Evolutionary conservation across 1,284 basidiomycete genomes (phyloP).

Genomic region (Leccinum ponderosum): DNA sequence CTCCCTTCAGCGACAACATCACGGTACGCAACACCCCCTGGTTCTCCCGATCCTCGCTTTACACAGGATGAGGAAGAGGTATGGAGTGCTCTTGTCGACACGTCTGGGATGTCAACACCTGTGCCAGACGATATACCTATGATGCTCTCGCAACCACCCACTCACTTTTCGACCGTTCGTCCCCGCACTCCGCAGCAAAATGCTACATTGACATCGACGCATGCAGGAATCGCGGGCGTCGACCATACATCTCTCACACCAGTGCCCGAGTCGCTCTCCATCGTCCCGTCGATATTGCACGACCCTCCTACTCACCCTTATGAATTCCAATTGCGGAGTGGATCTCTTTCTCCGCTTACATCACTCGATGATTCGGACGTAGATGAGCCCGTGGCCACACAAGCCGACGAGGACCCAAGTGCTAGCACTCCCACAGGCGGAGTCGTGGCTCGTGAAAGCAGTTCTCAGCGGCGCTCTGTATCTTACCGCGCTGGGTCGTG

Average conservation of each 20-base stretch:
- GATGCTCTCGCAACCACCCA: not conserved
- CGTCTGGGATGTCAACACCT: constrained; percentile 18
- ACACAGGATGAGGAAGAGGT: constrained; percentile 26
- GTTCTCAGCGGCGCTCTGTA: too few relatives aligned
- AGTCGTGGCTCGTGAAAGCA: too few relatives aligned
- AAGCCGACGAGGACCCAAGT: too few relatives aligned
- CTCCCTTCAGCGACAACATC: not conserved
- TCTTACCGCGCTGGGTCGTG: too few relatives aligned
- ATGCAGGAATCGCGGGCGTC: not conserved
- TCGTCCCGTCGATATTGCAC: constrained; percentile 17
- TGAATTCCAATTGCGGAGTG: too few relatives aligned
- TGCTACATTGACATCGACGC: not conserved
- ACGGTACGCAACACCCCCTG: constrained; percentile 13
- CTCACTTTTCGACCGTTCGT: constrained; percentile 3
- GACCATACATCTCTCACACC: not conserved
- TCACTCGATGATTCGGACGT: too few relatives aligned
- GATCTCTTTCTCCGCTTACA: too few relatives aligned
- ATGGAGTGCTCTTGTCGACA: constrained; percentile 11
- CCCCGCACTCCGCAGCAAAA: not conserved
- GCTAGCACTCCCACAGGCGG: too few relatives aligned
- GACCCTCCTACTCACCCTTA: too few relatives aligned
- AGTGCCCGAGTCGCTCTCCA: not conserved
- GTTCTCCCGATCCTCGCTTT: not conserved
- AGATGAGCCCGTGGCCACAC: too few relatives aligned
- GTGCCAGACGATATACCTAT: not conserved